Percentiles rank a stretch among this genome's conserved stretches.
These are phyloP conservation scores for Collybiopsis luxurians DNA, from an alignment of 768 basidiomycete species.

Conservation along the genomic window DNA sequence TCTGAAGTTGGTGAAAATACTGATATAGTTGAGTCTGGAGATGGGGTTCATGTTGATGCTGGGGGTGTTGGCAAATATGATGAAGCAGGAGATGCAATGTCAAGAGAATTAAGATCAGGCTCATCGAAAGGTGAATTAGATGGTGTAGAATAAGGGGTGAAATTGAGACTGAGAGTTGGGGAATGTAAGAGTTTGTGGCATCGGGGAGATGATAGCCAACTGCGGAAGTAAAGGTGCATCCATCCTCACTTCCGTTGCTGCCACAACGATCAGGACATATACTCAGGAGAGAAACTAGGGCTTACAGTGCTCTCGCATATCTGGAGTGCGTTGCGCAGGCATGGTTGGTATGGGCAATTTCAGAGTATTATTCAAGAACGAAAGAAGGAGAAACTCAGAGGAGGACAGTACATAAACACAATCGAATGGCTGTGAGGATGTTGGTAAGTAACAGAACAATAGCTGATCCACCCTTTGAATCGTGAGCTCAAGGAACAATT, in stretches of 20 bases:
- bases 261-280: neutral
- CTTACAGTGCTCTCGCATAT: constrained; percentile 55
- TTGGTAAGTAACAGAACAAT: constrained; percentile 31
- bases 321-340: constrained; percentile 78
- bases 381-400: constrained; percentile 15
- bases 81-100: constrained; percentile 35
- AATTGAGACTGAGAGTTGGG: constrained; percentile 55
- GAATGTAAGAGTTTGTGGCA: constrained; percentile 70
- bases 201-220: constrained; percentile 63
- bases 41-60: constrained; percentile 37
- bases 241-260: constrained; percentile 75
- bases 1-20: constrained; percentile 29
- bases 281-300: constrained; percentile 10
- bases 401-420: constrained; percentile 23
- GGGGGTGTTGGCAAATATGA: constrained; percentile 32
- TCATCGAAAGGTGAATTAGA: constrained; percentile 73
- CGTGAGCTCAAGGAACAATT: constrained; percentile 55
- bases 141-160: constrained; percentile 69
- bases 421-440: constrained; percentile 25
- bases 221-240: constrained; percentile 54
- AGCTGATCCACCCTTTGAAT: constrained; percentile 44
- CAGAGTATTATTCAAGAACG: constrained; percentile 14
- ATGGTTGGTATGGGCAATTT: constrained; percentile 57
- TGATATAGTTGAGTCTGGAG: constrained; percentile 42
- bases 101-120: constrained; percentile 59